Conservation (phyloP, 2,329 filamentous ascomycete species). For the Ophiosphaerella herpotricha region DNA sequence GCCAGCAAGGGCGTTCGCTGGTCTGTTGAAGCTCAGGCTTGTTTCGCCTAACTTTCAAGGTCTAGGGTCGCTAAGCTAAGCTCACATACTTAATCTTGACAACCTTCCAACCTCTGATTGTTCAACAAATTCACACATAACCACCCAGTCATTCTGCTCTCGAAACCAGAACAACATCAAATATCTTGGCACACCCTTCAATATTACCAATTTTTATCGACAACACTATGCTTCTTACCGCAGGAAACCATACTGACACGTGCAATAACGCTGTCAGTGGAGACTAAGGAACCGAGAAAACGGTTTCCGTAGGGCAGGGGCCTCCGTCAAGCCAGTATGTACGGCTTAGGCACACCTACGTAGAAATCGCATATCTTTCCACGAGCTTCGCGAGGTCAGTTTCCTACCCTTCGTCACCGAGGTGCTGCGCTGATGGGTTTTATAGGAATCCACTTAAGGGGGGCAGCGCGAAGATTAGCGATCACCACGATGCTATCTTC, state of each 20-base stretch:
- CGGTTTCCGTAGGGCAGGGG: constrained; percentile 1
- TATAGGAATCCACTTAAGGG: too few species aligned
- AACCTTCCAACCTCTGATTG: neutral
- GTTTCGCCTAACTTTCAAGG: too few species aligned
- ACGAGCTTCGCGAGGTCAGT: constrained; percentile 2
- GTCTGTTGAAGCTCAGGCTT: too few species aligned
- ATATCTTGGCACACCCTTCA: too few species aligned
- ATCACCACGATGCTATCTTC: too few species aligned
- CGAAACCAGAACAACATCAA: too few species aligned
- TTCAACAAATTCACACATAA: too few species aligned
- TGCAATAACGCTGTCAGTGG: neutral
- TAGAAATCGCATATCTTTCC: constrained; percentile 5
- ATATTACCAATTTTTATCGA: too few species aligned
- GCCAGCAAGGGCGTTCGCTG: too few species aligned
- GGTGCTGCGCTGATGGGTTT: neutral
- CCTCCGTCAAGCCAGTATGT: neutral
- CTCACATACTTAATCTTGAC: neutral
- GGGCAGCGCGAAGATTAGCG: too few species aligned
- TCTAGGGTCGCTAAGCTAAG: neutral
- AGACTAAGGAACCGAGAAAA: constrained; percentile 6
- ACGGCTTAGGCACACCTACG: neutral
- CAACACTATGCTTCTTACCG: too few species aligned
- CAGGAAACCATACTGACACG: neutral
- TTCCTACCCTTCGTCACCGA: neutral
- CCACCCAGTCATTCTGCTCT: too few species aligned